A percentile compares a stretch with the other conserved stretches of the same genome.
Conservation (phyloP, 495 filamentous ascomycete species). For the Penicillium goetzii region DNA sequence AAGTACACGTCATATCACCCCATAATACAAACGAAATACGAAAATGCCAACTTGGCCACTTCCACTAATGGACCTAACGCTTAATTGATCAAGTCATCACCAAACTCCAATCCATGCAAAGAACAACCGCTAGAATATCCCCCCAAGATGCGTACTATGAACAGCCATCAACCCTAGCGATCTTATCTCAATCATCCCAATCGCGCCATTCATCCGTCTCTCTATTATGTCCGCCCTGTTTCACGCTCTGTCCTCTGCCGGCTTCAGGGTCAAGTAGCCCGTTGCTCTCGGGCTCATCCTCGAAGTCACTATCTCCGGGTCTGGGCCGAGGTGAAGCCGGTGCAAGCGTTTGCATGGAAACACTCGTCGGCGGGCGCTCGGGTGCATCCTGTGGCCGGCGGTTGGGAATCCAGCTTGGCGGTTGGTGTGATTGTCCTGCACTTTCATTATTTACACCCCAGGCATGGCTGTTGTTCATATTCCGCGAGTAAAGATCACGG, state of each 20-base stretch:
- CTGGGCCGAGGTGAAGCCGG: conserved; percentile 48
- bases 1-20: background rate
- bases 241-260: background rate
- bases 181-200: conserved; percentile 40
- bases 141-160: background rate
- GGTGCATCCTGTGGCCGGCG: conserved; percentile 58
- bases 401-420: conserved; percentile 29
- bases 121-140: background rate
- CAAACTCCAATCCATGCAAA: conserved; percentile 19
- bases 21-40: conserved; percentile 13
- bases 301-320: conserved; percentile 49
- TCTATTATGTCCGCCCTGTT: conserved; percentile 3
- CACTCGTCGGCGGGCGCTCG: conserved; percentile 51
- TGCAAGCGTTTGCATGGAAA: conserved; percentile 58
- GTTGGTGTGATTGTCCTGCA: conserved; percentile 19
- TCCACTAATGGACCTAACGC: background rate
- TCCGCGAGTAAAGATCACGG: conserved; percentile 46
- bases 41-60: conserved; percentile 22
- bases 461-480: conserved; percentile 39
- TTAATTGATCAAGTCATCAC: conserved; percentile 1
- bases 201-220: conserved; percentile 50
- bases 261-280: conserved; percentile 25
- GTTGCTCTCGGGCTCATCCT: conserved; percentile 41
- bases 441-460: conserved; percentile 35
- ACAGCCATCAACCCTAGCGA: background rate